Evolutionary conservation across 768 basidiomycete species (phyloP), one percentile per base, ranked within the genome.

Genomic region (Neoboletus brunneissimus): DNA sequence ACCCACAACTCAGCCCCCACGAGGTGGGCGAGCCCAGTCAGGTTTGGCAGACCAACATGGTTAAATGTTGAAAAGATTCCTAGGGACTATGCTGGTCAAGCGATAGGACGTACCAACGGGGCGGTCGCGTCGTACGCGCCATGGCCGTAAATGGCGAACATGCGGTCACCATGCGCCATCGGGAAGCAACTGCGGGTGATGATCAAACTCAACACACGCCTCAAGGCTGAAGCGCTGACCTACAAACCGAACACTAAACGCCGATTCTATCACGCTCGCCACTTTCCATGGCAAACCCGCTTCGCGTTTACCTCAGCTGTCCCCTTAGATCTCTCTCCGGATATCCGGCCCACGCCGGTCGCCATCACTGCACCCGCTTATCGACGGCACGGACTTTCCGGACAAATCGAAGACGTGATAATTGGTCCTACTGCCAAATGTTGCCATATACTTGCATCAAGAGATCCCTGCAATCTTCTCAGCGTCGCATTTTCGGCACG

Each of bases 341-440:
- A 29, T 47, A 18, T 58, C 56, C 48, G 29, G 56, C 27, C 32
- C 51, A 34, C 38, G 44, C 55, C 34, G 50, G 57, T 43, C 53
- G 54, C n/a, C 52, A 35, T 55, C 51, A 52, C 48, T 51, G 55
- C 31, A 35, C 34, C 38, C 60, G 66, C 61, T 62, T 66, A 62
- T 43, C 58, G 48, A 59, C 40, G 12, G 20, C 63, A 59, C 61
- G 64, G 60, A 63, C 57, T 47, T 62, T 63, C 66, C 60, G 56
- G 67, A 67, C 67, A 69, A 59, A 59, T 63, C 53, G n/a, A 70
- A 70, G 63, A 72, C 70, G 71, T 71, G 67, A 72, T 66, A 57
- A 54, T 45, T n/a, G 53, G 56, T 41, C 45, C 23, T n/a, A 23
- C 48, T 43, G 4, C 54, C 58, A 50, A 52, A 59, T 48, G 45